Base-by-base conservation (phyloP, 192 early-diverging fungal genomes). In the Globomyces pollinis-pini region DNA sequence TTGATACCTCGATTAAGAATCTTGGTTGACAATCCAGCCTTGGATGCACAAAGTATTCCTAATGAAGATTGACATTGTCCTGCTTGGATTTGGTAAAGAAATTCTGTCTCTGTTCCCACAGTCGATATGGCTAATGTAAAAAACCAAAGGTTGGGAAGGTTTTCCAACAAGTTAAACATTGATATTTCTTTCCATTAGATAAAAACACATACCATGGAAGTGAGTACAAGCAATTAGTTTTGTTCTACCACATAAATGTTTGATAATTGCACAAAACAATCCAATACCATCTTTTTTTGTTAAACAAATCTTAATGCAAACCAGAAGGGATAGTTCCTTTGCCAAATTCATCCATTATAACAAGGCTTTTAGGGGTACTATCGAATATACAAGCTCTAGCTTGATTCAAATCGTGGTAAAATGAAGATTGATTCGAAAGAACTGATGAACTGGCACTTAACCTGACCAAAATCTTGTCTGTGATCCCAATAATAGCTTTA, bases 291-390 rank as follows among this genome's bases (percentile, higher is more conserved):
- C 89, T 58, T 45, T 23, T n/a, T n/a, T n/a, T n/a, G n/a, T n/a
- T n/a, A n/a, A n/a, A n/a, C n/a, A n/a, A 45, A 34, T 39, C 29
- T 49, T n/a, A 9, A 5, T 36, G 12, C 24, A n/a, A 65, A 83
- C 80, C 78, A 15, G 70, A 61, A 1, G 76, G 52, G n/a, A 53
- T 61, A 0, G 86, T 88, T 15, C 86, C 86, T 53, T 91, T 91
- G n/a, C 88, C 88, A 71, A 89, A 91, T 62, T 91, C 89, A 66
- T 91, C 89, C 47, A 91, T 63, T 0, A 90, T 43, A 1, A 91
- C 69, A 23, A 91, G 57, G 3, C 78, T 83, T 42, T 74, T 43
- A 0, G 38, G 21, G 0, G 83, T 89, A 0, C 81, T 61, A 44
- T 71, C 63, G 11, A 70, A 36, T 3, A 89, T 39, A 0, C 78